Evolutionary conservation across 371 early-diverging fungal genomes (phyloP).

Genomic region (Aphelidium insulamus): DNA sequence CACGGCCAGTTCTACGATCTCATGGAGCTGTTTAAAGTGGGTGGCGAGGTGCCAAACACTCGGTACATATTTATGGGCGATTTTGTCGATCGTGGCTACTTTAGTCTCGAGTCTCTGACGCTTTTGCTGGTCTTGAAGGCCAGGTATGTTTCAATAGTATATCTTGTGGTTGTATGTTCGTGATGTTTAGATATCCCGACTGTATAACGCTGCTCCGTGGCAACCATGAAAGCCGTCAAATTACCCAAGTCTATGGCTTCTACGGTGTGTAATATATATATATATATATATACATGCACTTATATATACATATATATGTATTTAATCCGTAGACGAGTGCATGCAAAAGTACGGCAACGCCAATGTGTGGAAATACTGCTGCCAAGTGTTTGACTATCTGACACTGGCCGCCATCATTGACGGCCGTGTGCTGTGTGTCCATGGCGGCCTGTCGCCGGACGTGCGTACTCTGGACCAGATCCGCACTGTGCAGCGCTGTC

Average conservation of each 20-base stretch:
- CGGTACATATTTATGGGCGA: constrained; percentile 98
- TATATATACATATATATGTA: constrained; percentile 1
- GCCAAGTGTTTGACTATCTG: constrained; percentile 94
- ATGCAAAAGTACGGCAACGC: constrained; percentile 91
- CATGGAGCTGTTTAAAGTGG: constrained; percentile 91
- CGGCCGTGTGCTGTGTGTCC: constrained; percentile 87
- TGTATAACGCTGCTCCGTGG: constrained; percentile 93
- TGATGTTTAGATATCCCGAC: constrained; percentile 57
- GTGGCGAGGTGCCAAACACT: constrained; percentile 89
- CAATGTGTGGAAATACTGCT: constrained; percentile 98
- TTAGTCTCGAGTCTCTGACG: constrained; percentile 92
- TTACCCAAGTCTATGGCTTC: constrained; percentile 98
- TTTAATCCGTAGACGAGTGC: constrained; percentile 55
- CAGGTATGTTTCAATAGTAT: constrained; percentile 16
- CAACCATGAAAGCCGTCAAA: constrained; percentile 96
- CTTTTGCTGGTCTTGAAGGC: constrained; percentile 85
- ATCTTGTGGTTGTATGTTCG: neutral
- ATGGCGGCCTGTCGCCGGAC: constrained; percentile 96
- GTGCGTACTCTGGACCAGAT: constrained; percentile 93
- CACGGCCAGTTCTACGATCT: constrained; percentile 98
- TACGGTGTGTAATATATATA: constrained; percentile 38
- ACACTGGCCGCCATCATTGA: constrained; percentile 94
- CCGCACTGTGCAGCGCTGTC: constrained; percentile 83
- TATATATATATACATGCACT: constrained; percentile 1
- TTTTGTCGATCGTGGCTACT: constrained; percentile 98